Evolutionary conservation across 148 eudicot species (phyloP).

Genomic region (Beta vulgaris): DNA sequence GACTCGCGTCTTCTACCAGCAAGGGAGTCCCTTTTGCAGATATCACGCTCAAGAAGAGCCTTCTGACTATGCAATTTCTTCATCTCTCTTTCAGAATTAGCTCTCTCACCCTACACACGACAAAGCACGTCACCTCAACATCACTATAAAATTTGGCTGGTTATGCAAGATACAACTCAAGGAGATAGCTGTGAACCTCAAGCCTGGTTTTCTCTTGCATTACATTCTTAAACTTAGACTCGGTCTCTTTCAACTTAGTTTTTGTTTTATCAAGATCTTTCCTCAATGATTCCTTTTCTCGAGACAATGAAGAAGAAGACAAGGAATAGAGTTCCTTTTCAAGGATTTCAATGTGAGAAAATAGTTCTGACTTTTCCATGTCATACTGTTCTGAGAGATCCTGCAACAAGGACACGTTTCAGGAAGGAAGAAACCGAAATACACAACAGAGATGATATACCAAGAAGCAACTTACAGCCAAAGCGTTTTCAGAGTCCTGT

Average conservation of each 20-base stretch:
- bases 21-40: slow-evolving; percentile 62
- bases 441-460: neutral
- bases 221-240: slow-evolving; percentile 72
- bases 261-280: slow-evolving; percentile 93
- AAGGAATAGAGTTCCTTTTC: slow-evolving; percentile 60
- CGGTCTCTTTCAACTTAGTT: slow-evolving; percentile 73
- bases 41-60: slow-evolving; percentile 84
- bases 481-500: slow-evolving; percentile 46
- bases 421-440: slow-evolving; percentile 8
- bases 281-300: slow-evolving; percentile 80
- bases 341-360: slow-evolving; percentile 56
- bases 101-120: slow-evolving; percentile 78
- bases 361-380: slow-evolving; percentile 50
- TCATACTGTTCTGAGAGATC: slow-evolving; percentile 55
- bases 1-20: slow-evolving; percentile 83
- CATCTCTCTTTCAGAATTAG: slow-evolving; percentile 81
- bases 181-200: slow-evolving; percentile 51
- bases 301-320: slow-evolving; percentile 64
- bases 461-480: slow-evolving; percentile 43
- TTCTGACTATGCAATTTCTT: slow-evolving; percentile 71
- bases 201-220: slow-evolving; percentile 95
- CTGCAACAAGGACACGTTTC: slow-evolving; percentile 38
- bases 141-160: slow-evolving; percentile 7
- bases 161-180: slow-evolving; percentile 7
- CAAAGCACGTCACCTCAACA: slow-evolving; percentile 6